Evolutionary conservation across 2,329 filamentous ascomycete genomes (phyloP).

Genomic region (Exophiala xenobiotica): DNA sequence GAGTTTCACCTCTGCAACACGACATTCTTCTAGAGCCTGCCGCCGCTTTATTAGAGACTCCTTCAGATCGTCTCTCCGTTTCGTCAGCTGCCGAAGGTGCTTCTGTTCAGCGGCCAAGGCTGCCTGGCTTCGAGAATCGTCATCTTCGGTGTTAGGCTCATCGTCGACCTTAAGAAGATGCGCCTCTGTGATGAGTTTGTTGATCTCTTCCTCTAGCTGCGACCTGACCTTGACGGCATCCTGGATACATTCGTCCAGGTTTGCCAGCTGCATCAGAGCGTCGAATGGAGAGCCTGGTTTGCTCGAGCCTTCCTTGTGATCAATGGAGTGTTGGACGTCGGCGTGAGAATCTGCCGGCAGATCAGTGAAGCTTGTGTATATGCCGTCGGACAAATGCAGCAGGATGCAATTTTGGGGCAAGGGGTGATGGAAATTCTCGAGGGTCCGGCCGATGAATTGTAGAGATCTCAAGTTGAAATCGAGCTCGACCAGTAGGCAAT

Average conservation of each 20-base stretch:
- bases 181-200: conserved; percentile 36
- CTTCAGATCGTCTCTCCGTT: conserved; percentile 42
- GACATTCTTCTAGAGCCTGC: conserved; percentile 18
- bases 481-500: conserved; percentile 70
- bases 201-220: conserved; percentile 75
- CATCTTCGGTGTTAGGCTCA: conserved; percentile 40
- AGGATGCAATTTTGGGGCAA: conserved; percentile 80
- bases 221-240: conserved; percentile 79
- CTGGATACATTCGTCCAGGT: conserved; percentile 85
- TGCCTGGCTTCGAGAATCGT: conserved; percentile 29
- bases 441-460: conserved; percentile 71
- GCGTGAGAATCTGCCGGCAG: conserved; percentile 50
- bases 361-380: conserved; percentile 74
- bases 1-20: conserved; percentile 10
- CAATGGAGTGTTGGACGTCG: conserved; percentile 9
- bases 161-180: conserved; percentile 37
- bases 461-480: conserved; percentile 68
- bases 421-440: conserved; percentile 65
- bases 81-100: conserved; percentile 32
- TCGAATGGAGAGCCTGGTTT: conserved; percentile 74
- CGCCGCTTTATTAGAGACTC: conserved; percentile 39
- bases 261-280: conserved; percentile 81
- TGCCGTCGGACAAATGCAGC: conserved; percentile 80
- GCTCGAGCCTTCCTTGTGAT: conserved; percentile 16
- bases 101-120: conserved; percentile 27